Conservation (phyloP, 1,284 basidiomycete genomes). For the Ustilago bromivora region DNA sequence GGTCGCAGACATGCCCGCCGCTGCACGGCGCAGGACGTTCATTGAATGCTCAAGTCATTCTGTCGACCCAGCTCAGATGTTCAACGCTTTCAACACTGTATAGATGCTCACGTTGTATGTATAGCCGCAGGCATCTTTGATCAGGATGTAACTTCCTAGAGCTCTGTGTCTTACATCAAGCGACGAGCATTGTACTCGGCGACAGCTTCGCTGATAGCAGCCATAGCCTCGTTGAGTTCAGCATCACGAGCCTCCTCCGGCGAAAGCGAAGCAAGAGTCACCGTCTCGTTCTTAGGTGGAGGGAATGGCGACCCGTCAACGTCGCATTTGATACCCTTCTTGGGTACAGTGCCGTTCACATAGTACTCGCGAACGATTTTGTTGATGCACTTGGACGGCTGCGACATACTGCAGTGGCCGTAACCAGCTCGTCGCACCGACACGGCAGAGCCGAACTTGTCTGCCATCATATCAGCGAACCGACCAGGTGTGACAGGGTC, state of each 20-base stretch:
- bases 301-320: slow-evolving; percentile 42
- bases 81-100: neutral
- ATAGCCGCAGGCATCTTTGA: neutral
- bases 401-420: slow-evolving; percentile 54
- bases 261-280: slow-evolving; percentile 12
- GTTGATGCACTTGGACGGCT: slow-evolving; percentile 50
- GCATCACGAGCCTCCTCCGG: slow-evolving; percentile 20
- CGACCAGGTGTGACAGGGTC: slow-evolving; percentile 56
- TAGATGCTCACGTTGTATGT: neutral
- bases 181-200: slow-evolving; percentile 30
- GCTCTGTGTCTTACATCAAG: slow-evolving; percentile 5
- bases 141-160: neutral
- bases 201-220: slow-evolving; percentile 32
- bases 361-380: slow-evolving; percentile 53
- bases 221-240: slow-evolving; percentile 32
- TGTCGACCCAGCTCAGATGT: neutral
- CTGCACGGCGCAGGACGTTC: neutral
- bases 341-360: slow-evolving; percentile 49
- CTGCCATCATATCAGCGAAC: slow-evolving; percentile 49
- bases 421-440: slow-evolving; percentile 46
- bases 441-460: slow-evolving; percentile 39
- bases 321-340: slow-evolving; percentile 44
- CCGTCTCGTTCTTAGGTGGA: slow-evolving; percentile 28
- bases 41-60: neutral
- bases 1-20: neutral